Base-by-base conservation (phyloP, 257 asterid species). In the Nicotiana paniculata region DNA sequence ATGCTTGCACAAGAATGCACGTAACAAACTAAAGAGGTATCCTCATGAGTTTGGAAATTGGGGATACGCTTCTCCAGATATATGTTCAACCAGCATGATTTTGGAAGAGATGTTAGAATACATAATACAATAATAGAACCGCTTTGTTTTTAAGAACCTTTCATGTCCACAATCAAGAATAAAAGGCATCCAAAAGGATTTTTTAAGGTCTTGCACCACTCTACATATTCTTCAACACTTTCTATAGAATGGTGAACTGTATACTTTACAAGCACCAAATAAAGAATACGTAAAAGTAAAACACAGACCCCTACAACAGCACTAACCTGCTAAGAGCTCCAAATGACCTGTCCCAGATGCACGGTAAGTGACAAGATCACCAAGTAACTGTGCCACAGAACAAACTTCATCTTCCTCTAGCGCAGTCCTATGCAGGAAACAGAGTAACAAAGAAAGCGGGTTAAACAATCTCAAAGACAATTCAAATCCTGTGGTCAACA, bases 301-400 rank as follows among this genome's bases (percentile, higher is more conserved):
- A 37, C 51, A 48, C 79, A 51, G 62, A 74, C 63, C 37, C 63
- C 35, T 24, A 26, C 66, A 55, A 30, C 30, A 17, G 58, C n/a
- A 65, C 58, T 58, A 16, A 86, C 88, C 88, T 86, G 88, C 88
- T 76, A 86, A 75, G 80, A 86, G 74, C 67, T 86, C 83, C 61
- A 86, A 62, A 81, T 86, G 88, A 43, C 88, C 86, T 6, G 86
- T 83, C 53, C 84, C 84, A 9, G 84, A 65, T 30, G 86, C 88
- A 53, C 88, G 83, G 64, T 86, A 86, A 39, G 84, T 75, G n/a
- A 86, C 86, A 43, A 86, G 88, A 76, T 86, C 86, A 48, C 84
- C 86, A 59, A 86, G 81, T 30, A 83, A 80, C 64, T 86, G 84
- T 54, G 88, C 88, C 4, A 86, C 86, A 55, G 88, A 70, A 68